A percentile compares a stretch with the other conserved stretches of the same genome.
Evolutionary conservation across 2,329 filamentous ascomycete species (phyloP).

Genomic region (Pseudocercospora macadamiae): DNA sequence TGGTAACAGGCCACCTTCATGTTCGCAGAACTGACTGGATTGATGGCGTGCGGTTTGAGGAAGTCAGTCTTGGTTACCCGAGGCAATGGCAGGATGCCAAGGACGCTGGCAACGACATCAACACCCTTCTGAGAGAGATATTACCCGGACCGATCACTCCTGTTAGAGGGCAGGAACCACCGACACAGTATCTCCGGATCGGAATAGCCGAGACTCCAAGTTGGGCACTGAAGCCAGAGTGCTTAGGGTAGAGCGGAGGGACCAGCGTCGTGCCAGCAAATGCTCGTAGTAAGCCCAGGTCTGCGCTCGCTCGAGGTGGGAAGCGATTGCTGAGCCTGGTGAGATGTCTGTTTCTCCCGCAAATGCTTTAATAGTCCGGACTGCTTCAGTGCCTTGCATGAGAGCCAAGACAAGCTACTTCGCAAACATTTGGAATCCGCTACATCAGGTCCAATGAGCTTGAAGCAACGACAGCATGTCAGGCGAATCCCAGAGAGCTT

Average conservation of each 20-base stretch:
- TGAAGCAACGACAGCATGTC: too few relatives aligned
- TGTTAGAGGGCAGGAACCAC: conserved; percentile 31
- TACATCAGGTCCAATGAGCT: too few relatives aligned
- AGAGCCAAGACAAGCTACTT: too few relatives aligned
- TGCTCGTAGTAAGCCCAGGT: too few relatives aligned
- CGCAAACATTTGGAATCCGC: too few relatives aligned
- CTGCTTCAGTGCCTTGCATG: too few relatives aligned
- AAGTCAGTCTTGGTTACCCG: conserved; percentile 52
- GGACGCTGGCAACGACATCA: conserved; percentile 48
- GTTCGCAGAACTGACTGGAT: conserved; percentile 52
- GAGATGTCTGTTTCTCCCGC: too few relatives aligned
- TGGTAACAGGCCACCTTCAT: conserved; percentile 52
- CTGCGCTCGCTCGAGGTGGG: too few relatives aligned
- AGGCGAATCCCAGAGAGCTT: too few relatives aligned
- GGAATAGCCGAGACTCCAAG: conserved; percentile 15
- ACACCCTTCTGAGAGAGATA: conserved; percentile 51
- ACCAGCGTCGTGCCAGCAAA: too few relatives aligned
- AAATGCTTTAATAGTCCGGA: too few relatives aligned
- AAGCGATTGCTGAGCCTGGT: too few relatives aligned
- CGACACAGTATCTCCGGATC: conserved; percentile 30
- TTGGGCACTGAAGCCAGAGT: conserved; percentile 6
- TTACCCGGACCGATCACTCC: conserved; percentile 46
- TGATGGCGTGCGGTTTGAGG: conserved; percentile 51
- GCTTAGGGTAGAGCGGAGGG: not conserved
- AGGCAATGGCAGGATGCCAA: conserved; percentile 50